Evolutionary conservation across 495 filamentous ascomycete genomes (phyloP).

Genomic region (Neurospora sp.): DNA sequence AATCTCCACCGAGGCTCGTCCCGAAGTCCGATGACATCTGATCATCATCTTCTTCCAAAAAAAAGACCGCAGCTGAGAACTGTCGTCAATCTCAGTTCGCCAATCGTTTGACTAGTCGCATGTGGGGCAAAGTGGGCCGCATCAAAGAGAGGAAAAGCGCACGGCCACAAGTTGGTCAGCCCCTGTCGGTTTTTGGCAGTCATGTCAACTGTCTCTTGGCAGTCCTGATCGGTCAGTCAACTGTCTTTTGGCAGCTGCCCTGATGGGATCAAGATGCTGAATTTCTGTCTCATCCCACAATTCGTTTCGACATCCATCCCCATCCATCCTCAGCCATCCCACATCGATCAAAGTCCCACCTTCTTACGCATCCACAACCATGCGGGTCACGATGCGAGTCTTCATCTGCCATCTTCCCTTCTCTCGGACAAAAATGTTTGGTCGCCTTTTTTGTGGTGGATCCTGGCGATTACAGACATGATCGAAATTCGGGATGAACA

Average conservation of each 20-base stretch:
- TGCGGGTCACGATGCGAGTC: background rate
- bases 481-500: background rate
- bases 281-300: background rate
- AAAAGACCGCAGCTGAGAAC: background rate
- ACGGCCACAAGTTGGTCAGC: background rate
- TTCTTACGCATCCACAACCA: background rate
- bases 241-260: background rate
- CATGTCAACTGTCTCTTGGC: background rate
- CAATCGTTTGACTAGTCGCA: background rate
- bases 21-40: background rate
- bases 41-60: background rate
- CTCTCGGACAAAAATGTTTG: background rate
- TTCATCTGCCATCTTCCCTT: background rate
- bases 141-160: background rate
- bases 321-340: background rate
- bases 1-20: background rate
- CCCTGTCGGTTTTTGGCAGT: background rate
- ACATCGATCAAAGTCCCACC: background rate
- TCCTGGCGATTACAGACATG: background rate
- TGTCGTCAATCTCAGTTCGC: background rate
- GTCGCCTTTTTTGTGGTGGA: background rate
- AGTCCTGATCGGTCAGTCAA: background rate
- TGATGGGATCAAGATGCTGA: background rate
- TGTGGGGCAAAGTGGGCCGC: background rate
- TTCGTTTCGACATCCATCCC: background rate